Evolutionary conservation across 2,329 filamentous ascomycete genomes (phyloP), one percentile per base, ranked within the genome.

Genomic region (Helotiales sp.): DNA sequence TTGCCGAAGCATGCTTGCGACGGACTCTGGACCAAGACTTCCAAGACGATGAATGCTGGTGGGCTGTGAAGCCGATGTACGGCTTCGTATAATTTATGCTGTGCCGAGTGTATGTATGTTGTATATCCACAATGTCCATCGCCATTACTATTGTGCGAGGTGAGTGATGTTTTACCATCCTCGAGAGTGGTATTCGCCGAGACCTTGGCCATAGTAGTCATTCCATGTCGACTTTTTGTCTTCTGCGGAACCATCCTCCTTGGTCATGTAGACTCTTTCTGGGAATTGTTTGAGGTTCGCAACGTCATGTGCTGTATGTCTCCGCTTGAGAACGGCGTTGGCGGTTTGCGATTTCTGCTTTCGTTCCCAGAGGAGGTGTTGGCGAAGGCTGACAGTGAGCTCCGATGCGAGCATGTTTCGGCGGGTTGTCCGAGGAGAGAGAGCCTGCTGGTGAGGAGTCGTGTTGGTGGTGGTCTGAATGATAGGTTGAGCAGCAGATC

Each of bases 381-480:
- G 90, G 22, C 95, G 86, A 3, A 99, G 85, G 22, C 91, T 96
- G 72, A 96, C 92, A 2, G 93, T 97, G 54, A 99, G 79, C 76
- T 99, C 95, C 0, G 91, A 96, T 8, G 91, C 89, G 56, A 99
- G 82, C 95, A 99, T 99, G 74, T 97, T 96, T 60, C 93, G 85
- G 52, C 95, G 85, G 0, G 93, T 97, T 0, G 93, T 97, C 57
- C 92, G 86, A 3, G 95, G 95, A 5, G 95, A 98, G 63, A 96
- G 82, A 1, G 91, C 90, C 27, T 87, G 85, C 55, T 90, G 88
- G 63, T 89, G 85, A 49, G 67, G 63, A 27, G 62, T 62, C 5
- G 78, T 78, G 57, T 86, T 86, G n/a, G 82, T 82, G 19, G 88
- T 83, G 13, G 85, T 87, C 70, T 87, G 84, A 68, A 87, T 84